A percentile compares a stretch with the other conserved stretches of the same genome.
Conservation (phyloP, 148 eudicot genomes). For the Fallopia convolvulus region DNA sequence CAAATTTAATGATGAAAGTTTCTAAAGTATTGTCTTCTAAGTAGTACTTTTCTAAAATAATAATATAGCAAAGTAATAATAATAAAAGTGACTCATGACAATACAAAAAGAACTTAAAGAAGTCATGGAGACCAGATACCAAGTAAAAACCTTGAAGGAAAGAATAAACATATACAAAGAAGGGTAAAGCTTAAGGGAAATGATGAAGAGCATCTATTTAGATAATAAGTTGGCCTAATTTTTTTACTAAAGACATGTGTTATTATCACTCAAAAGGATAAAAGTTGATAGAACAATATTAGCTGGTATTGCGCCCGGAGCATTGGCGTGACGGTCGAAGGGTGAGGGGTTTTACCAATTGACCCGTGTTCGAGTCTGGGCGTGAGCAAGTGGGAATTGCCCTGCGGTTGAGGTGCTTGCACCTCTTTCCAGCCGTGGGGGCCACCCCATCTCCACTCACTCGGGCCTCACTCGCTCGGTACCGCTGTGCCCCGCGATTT, state of each 20-base stretch:
- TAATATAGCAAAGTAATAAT: not conserved
- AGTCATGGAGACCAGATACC: not conserved
- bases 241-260: not conserved
- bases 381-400: too few relatives aligned
- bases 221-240: not conserved
- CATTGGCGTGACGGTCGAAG: too few relatives aligned
- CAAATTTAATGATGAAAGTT: not conserved
- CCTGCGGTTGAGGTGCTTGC: too few relatives aligned
- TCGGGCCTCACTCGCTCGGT: too few relatives aligned
- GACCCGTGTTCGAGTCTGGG: too few relatives aligned
- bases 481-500: too few relatives aligned
- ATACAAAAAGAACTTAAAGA: not conserved
- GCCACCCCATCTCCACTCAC: too few relatives aligned
- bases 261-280: not conserved
- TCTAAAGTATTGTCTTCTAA: not conserved
- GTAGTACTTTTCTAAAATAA: not conserved
- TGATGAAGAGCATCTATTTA: not conserved
- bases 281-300: not conserved
- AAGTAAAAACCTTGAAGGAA: conserved; percentile 2
- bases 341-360: too few relatives aligned
- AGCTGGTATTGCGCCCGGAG: not conserved
- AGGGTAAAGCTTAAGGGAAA: not conserved
- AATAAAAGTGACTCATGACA: not conserved
- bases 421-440: too few relatives aligned
- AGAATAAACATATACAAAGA: not conserved